Evolutionary conservation across 2,329 filamentous ascomycete species (phyloP), one percentile per base, ranked within the genome.

Genomic region (Zasmidium citrigriseum): DNA sequence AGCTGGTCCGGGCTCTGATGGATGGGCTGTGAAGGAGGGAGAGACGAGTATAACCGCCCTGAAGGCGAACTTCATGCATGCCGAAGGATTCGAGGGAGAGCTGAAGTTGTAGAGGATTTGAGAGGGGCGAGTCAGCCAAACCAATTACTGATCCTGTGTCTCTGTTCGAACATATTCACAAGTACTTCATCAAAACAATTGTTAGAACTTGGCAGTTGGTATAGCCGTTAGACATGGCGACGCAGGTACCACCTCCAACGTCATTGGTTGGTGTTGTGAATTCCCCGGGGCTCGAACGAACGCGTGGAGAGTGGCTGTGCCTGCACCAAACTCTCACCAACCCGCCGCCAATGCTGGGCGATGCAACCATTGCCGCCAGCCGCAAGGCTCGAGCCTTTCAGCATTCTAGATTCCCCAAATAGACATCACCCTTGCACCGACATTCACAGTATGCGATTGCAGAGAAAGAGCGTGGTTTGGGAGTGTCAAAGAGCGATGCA

Each of bases 61-160:
- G 65, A 90, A 90, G 74, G 93, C 93, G 45, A 97, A 96, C 75
- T 99, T 97, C 75, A 92, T 90, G 84, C 91, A 93, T 73, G 82
- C 84, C 11, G 76, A 84, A 60, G 81, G 86, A 60, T 80, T 86
- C 67, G 79, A 86, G 62, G 82, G 86, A 69, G 91, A 96, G 80
- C 81, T 96, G 72, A 87, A 89, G 81, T 78, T 96, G 86, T 96
- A 27, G 46, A 14, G n/a, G 2, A 34, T 11, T 41, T n/a, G 14
- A n/a, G 4, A 41, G 4, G 34, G 34, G 16, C 16, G n/a, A n/a
- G n/a, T n/a, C n/a, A n/a, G n/a, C n/a, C n/a, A n/a, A n/a, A n/a
- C n/a, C n/a, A n/a, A n/a, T n/a, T n/a, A n/a, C n/a, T n/a, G n/a
- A n/a, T n/a, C n/a, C n/a, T n/a, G n/a, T n/a, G n/a, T n/a, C n/a